phyloP scores from a whole-genome alignment of 2,329 filamentous ascomycete genomes.

The Cladophialophora psammophila region DNA sequence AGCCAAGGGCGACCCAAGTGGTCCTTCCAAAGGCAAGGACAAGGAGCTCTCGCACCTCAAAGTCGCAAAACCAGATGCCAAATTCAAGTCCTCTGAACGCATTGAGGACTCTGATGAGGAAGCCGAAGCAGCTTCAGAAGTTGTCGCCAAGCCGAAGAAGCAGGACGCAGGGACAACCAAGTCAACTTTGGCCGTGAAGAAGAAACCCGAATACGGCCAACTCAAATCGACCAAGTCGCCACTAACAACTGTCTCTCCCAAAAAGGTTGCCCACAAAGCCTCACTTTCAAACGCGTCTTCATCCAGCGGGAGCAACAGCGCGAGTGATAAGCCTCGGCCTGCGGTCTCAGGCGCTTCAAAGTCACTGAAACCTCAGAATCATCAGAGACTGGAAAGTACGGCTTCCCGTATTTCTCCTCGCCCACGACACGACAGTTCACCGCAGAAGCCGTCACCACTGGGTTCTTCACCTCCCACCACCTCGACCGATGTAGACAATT shows the following conservation, averaged over 20 bases:
- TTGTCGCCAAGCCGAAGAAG: conserved; percentile 41
- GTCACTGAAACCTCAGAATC: conserved; percentile 30
- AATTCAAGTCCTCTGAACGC: conserved; percentile 62
- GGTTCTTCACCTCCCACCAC: conserved; percentile 68
- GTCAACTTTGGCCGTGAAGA: conserved; percentile 20
- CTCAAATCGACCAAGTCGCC: conserved; percentile 16
- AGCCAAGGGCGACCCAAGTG: conserved; percentile 44
- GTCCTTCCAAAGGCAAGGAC: conserved; percentile 42
- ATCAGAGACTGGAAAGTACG: conserved; percentile 24
- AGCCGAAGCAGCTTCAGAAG: conserved; percentile 54
- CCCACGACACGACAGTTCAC: conserved; percentile 57
- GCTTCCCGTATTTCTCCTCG: conserved; percentile 43
- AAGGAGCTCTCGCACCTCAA: conserved; percentile 44
- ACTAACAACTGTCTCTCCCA: conserved; percentile 18
- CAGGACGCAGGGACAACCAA: conserved; percentile 20
- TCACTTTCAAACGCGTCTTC: conserved; percentile 32
- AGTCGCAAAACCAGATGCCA: conserved; percentile 49
- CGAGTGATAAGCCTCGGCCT: conserved; percentile 33
- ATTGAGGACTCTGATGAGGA: conserved; percentile 62
- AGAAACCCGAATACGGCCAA: conserved; percentile 25
- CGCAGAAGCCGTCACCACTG: conserved; percentile 68
- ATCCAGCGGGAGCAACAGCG: conserved; percentile 33
- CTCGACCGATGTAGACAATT: conserved; percentile 63
- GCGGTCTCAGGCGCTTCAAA: conserved; percentile 23
- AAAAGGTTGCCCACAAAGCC: conserved; percentile 36